Conservation (phyloP, 148 eudicot genomes). For the Chenopodium formosanum region DNA sequence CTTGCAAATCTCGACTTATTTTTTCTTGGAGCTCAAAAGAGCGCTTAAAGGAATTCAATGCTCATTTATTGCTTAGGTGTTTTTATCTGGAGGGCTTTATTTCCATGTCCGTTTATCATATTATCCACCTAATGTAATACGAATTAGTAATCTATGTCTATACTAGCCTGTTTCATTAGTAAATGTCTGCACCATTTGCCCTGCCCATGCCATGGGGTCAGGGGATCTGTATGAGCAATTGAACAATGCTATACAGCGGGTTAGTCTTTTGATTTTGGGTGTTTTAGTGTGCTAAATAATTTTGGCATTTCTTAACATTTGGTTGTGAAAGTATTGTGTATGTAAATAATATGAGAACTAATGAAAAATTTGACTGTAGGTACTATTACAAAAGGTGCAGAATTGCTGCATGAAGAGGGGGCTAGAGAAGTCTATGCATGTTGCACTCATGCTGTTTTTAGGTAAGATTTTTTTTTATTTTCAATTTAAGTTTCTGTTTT, state of each 20-base stretch:
- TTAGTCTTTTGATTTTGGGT: background rate
- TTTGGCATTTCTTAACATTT: background rate
- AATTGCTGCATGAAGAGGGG: conserved; percentile 69
- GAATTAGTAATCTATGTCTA: background rate
- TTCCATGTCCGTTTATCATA: background rate
- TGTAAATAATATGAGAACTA: background rate
- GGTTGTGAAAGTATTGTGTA: background rate
- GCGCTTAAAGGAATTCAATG: background rate
- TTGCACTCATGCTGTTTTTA: conserved; percentile 87
- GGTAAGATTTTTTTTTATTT: conserved; percentile 33
- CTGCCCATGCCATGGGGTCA: background rate
- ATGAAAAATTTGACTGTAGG: conserved; percentile 38
- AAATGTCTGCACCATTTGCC: background rate
- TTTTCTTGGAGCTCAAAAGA: background rate
- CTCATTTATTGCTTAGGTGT: background rate
- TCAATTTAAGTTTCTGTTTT: too few species aligned
- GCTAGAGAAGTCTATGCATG: conserved; percentile 94
- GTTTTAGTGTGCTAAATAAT: background rate
- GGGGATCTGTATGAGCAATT: background rate
- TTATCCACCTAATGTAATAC: background rate
- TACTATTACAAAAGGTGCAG: conserved; percentile 86
- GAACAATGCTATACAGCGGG: background rate
- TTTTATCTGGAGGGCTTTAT: background rate
- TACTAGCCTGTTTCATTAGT: background rate
- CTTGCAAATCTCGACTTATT: background rate